These are phyloP conservation scores for Aspergillus sclerotialis DNA, from an alignment of 2,329 filamentous ascomycete genomes.

Conservation along the genomic window DNA sequence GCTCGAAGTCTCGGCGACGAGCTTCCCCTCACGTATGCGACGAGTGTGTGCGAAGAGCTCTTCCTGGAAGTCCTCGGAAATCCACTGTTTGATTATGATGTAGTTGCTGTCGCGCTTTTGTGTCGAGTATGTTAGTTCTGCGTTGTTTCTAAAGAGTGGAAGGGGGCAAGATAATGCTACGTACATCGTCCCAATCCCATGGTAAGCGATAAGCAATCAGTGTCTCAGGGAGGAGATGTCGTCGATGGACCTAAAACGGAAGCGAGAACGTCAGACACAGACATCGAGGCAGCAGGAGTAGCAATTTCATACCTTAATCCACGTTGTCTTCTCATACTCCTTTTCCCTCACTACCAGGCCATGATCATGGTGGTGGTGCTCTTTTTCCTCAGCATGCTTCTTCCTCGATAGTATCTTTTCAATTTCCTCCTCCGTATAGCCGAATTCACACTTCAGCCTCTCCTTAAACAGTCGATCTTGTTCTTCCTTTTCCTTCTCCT, in stretches of 20 bases:
- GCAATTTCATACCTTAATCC: constrained; percentile 34
- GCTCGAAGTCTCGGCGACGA: constrained; percentile 28
- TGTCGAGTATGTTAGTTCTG: constrained; percentile 12
- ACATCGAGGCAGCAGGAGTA: too few species aligned
- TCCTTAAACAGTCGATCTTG: constrained; percentile 28
- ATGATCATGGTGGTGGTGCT: constrained; percentile 21
- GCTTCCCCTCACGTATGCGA: constrained; percentile 50
- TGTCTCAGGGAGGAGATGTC: constrained; percentile 40
- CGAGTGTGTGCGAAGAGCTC: constrained; percentile 66
- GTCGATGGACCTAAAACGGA: constrained; percentile 34
- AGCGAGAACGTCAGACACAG: constrained; percentile 6
- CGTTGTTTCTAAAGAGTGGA: not conserved
- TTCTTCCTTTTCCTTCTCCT: constrained; percentile 27
- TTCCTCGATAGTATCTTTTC: constrained; percentile 35
- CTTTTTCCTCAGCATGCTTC: constrained; percentile 19
- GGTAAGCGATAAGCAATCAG: constrained; percentile 39
- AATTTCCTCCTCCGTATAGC: constrained; percentile 36
- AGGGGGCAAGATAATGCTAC: constrained; percentile 13
- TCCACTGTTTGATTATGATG: constrained; percentile 66
- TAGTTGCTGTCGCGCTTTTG: constrained; percentile 59
- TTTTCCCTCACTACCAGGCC: constrained; percentile 29
- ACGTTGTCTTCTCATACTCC: constrained; percentile 30
- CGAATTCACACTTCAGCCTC: constrained; percentile 32
- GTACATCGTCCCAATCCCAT: constrained; percentile 43
- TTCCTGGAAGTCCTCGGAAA: constrained; percentile 64